These are phyloP conservation scores for Colletotrichum melonis DNA, from an alignment of 2,329 filamentous ascomycete genomes.

Conservation along the genomic window DNA sequence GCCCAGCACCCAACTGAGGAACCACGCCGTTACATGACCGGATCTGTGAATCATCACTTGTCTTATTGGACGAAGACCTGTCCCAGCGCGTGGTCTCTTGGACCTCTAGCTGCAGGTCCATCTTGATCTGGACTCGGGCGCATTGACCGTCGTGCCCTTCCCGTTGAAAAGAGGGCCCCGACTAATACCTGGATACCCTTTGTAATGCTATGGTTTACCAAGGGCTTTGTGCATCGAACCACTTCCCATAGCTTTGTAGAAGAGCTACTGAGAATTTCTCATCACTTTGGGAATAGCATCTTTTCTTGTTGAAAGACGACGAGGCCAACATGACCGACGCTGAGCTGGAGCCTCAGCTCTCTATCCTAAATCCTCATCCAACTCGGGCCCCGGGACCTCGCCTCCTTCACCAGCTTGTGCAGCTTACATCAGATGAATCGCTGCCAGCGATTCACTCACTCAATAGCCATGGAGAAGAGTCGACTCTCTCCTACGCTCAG, in stretches of 20 bases:
- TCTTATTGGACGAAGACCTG: slow-evolving; percentile 26
- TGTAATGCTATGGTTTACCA: slow-evolving; percentile 2
- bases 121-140: slow-evolving; percentile 22
- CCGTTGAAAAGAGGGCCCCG: slow-evolving; percentile 30
- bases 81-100: slow-evolving; percentile 15
- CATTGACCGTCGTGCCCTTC: slow-evolving; percentile 25
- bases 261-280: background rate
- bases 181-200: slow-evolving; percentile 28
- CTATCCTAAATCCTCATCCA: slow-evolving; percentile 59
- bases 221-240: slow-evolving; percentile 11
- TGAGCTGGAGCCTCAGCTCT: slow-evolving; percentile 42
- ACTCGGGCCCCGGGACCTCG: slow-evolving; percentile 53
- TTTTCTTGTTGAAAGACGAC: background rate
- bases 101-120: slow-evolving; percentile 31
- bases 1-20: slow-evolving; percentile 20
- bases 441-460: slow-evolving; percentile 70
- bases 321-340: slow-evolving; percentile 19
- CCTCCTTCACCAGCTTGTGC: slow-evolving; percentile 70
- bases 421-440: slow-evolving; percentile 45
- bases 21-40: slow-evolving; percentile 29
- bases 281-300: slow-evolving; percentile 1
- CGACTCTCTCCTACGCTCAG: slow-evolving; percentile 68
- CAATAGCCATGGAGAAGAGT: slow-evolving; percentile 56
- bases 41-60: slow-evolving; percentile 37
- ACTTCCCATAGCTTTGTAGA: background rate